phyloP scores from a whole-genome alignment of 768 basidiomycete species.

The Auricularia auricula-judae region DNA sequence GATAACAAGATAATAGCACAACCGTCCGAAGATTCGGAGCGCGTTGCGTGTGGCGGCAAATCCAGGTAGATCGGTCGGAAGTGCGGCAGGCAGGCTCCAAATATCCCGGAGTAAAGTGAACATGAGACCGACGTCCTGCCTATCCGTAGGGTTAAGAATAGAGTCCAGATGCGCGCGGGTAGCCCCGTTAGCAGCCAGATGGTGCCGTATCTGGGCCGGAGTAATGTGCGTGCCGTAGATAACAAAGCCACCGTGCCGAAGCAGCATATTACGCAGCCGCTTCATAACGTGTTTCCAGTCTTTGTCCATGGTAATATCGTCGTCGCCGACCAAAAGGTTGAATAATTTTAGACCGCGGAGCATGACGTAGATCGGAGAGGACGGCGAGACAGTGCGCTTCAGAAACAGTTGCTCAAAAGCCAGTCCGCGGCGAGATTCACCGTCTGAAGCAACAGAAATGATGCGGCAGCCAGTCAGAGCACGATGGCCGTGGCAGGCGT shows the following conservation, averaged over 20 bases:
- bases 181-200: constrained; percentile 11
- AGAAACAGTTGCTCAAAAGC: constrained; percentile 18
- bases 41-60: constrained; percentile 13
- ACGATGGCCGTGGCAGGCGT: constrained; percentile 1
- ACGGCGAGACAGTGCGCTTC: constrained; percentile 8
- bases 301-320: constrained; percentile 26
- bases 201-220: constrained; percentile 12
- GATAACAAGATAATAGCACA: constrained; percentile 16
- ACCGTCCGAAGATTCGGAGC: constrained; percentile 13
- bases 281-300: constrained; percentile 27
- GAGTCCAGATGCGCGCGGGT: constrained; percentile 6
- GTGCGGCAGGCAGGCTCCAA: constrained; percentile 15
- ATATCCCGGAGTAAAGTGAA: constrained; percentile 16
- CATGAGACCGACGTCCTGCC: constrained; percentile 22
- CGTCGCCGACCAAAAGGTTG: constrained; percentile 21
- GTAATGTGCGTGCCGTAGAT: constrained; percentile 18
- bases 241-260: constrained; percentile 16
- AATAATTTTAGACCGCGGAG: constrained; percentile 15
- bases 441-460: constrained; percentile 18
- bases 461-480: constrained; percentile 3
- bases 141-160: constrained; percentile 20
- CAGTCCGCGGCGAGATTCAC: constrained; percentile 17
- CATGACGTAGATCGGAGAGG: constrained; percentile 17
- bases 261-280: constrained; percentile 17
- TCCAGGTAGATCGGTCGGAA: constrained; percentile 6